These are phyloP conservation scores for Quercus berberidifolia DNA, from an alignment of 306 rosid species.

Conservation along the genomic window DNA sequence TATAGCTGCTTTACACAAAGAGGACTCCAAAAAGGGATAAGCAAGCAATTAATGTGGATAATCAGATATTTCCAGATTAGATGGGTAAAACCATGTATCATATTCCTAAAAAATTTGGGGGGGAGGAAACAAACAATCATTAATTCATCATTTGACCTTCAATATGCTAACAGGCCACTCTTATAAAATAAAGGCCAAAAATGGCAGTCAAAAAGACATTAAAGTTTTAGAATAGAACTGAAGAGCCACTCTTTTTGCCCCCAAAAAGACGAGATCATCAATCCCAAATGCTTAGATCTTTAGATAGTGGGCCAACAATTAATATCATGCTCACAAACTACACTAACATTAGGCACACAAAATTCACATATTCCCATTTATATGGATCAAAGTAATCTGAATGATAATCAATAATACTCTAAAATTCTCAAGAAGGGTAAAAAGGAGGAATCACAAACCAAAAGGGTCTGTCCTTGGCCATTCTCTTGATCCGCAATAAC, in stretches of 20 bases:
- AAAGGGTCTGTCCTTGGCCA: constrained; percentile 58
- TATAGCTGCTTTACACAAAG: neutral
- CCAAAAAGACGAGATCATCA: neutral
- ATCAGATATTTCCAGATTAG: neutral
- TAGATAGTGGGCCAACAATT: neutral
- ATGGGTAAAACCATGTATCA: neutral
- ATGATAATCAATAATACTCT: constrained; percentile 8
- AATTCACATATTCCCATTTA: neutral
- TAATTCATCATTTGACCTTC: neutral
- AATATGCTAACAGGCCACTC: neutral
- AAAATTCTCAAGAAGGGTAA: constrained; percentile 8
- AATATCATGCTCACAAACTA: neutral
- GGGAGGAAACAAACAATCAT: too few species aligned
- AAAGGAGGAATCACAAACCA: constrained; percentile 55
- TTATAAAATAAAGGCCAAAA: neutral
- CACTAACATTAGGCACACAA: neutral
- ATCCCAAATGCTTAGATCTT: neutral
- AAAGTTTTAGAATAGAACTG: neutral
- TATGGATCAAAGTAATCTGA: neutral
- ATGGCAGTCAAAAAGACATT: neutral
- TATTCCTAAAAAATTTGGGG: too few species aligned
- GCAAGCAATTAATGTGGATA: too few species aligned
- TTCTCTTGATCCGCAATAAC: constrained; percentile 41
- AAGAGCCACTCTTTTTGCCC: neutral
- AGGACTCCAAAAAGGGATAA: neutral